phyloP scores from a whole-genome alignment of 768 basidiomycete species.

The Scleroderma bovista region DNA sequence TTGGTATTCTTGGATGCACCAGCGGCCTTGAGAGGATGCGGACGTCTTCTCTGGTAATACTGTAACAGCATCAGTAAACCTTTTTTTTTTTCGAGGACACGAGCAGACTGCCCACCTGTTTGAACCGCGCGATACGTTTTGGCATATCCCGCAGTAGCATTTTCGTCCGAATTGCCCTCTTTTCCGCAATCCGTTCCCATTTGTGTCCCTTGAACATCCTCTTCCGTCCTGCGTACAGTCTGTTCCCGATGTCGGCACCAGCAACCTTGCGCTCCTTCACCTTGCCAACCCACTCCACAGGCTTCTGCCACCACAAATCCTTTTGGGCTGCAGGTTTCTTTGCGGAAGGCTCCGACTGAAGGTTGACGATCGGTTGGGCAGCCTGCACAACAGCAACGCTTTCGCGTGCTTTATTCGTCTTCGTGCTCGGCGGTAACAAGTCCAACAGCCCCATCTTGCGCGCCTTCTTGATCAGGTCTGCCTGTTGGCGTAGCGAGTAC shows the following conservation, averaged over 20 bases:
- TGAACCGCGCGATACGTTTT: constrained; percentile 60
- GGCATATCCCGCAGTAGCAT: constrained; percentile 68
- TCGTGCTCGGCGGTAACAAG: constrained; percentile 66
- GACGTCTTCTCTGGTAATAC: constrained; percentile 37
- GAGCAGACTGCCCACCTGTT: constrained; percentile 45
- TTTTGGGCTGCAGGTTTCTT: neutral
- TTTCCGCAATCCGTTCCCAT: constrained; percentile 61
- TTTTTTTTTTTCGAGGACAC: neutral
- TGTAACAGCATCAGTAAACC: constrained; percentile 6
- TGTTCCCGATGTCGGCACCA: constrained; percentile 52
- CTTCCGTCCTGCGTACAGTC: constrained; percentile 71
- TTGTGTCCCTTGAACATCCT: constrained; percentile 93
- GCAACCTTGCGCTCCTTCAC: constrained; percentile 34
- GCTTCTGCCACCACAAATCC: constrained; percentile 15
- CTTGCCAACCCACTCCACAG: constrained; percentile 39
- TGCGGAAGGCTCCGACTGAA: constrained; percentile 6
- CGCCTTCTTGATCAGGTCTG: constrained; percentile 72
- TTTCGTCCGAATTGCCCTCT: constrained; percentile 41
- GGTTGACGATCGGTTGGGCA: constrained; percentile 4
- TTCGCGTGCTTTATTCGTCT: constrained; percentile 29
- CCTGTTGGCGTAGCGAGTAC: constrained; percentile 72
- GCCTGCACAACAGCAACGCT: constrained; percentile 8
- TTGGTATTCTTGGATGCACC: constrained; percentile 41
- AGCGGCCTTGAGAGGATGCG: constrained; percentile 53
- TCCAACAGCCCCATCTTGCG: constrained; percentile 46